Evolutionary conservation across 1,284 basidiomycete species (phyloP), one percentile per base, ranked within the genome.

Genomic region (Meripilus lineatus): DNA sequence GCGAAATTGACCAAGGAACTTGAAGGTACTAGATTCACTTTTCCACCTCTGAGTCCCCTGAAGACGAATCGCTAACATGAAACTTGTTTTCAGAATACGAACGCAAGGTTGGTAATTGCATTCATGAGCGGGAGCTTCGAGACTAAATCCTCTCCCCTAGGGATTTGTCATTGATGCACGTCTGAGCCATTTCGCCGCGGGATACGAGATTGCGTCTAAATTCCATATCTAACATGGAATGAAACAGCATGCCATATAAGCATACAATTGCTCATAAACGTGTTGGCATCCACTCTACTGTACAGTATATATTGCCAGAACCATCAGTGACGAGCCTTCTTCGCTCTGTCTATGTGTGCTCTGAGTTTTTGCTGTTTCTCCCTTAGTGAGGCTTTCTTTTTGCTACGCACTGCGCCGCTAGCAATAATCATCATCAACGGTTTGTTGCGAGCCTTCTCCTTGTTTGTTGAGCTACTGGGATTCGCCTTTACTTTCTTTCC

Each of bases 401-500:
- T 94, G 20, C 86, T 75, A 52, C 75, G 69, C 36, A 93, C 88
- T 41, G 85, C 73, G 42, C 74, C 71, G 59, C 87, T 88, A 38
- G 81, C 74, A 52, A 90, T 67, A 42, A 89, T 81, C 91, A 94
- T 94, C 92, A 94, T 94, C 54, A 94, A 75, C 13, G 92, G 92
- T 64, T 95, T 94, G 64, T 93, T 92, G 57, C 85, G 75, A 34
- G 82, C 79, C 77, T 95, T 94, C 69, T 94, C 89, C 56, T 81
- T 75, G 64, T 94, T 94, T 26, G 92, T 94, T 47, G 86, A 82
- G 57, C 85, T 89, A 62, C 86, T 90, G 41, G 84, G 80, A 13
- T 69, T 67, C 32, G 73, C 87, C 63, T 89, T 90, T 51, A 82
- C 89, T 68, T 89, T 85, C 73, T 94, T 94, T 28, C 92, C 93